Base-by-base conservation (phyloP, 371 early-diverging fungal genomes). In the Mortierella sp. region DNA sequence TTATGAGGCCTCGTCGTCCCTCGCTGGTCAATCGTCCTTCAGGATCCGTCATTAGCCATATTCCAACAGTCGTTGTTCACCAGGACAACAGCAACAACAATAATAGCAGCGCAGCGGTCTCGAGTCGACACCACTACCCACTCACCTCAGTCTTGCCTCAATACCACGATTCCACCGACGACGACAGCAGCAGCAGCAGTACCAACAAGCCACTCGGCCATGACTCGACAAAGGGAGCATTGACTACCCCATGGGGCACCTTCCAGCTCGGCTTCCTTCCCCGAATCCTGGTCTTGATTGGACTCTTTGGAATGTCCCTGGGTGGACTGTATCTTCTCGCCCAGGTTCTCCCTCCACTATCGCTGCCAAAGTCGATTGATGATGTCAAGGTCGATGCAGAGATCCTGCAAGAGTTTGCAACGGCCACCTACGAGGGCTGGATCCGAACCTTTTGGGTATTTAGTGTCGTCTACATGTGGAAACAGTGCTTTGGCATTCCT, bases 401-500 rank as follows among this genome's bases (percentile, higher is more conserved):
- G 7, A 78, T 83, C 48, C 65, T 86, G 37, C 74, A 86, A 34
- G 73, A 85, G 50, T 86, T 84, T 69, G 84, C 86, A 7, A 84
- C 80, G 13, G 85, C 76, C 10, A 74, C 80, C 16, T 84, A 76
- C 29, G 74, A 85, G 50, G 86, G 86, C 19, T 86, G 83, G 79
- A 58, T 77, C 6, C 74, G 85, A 61, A 86, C 85, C 3, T 76
- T 86, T 41, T 74, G 77, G 76, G 86, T 84, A n/a, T 85, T 86
- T 40, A 74, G 77, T 29, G 67, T 71, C 16, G 85, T 86, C 8
- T 86, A 86, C 52, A 80, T 86, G 40, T 86, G 86, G 84, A 86
- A 86, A 24, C 86, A 86, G 44, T 74, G 85, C 43, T 86, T 86
- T 70, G 84, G 85, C 26, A 78, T 86, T 55, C 86, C 86, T 40